Evolutionary conservation across 345 rosid genomes (phyloP), one percentile per base, ranked within the genome.

Genomic region (Syzygium aqueum): DNA sequence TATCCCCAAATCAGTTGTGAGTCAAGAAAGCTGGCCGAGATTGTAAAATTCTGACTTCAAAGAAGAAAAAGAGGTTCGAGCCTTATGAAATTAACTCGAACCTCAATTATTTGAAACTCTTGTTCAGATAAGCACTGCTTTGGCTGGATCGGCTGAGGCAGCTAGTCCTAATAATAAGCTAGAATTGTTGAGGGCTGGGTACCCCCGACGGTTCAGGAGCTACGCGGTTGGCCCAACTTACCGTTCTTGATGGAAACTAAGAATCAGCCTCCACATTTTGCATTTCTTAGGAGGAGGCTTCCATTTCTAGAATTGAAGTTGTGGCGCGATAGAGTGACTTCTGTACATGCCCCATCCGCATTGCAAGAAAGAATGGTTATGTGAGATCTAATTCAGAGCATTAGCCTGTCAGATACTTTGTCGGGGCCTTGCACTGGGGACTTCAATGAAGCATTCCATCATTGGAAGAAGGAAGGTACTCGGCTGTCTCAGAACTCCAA

Each of bases 151-250:
- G 28, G 63, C 61, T 57, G 28, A 57, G 15, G 63, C 63, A 57
- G n/a, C 30, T 59, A 59, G 16, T 27, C 28, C 65, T 11, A 25
- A 25, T 59, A 25, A 27, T 23, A 59, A 59, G 65, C 8, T 27
- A 28, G 30, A 25, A 59, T 3, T 25, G 7, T 59, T 8, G 0
- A 59, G 15, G 0, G 7, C 13, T 25, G 65, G 65, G 14, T 59
- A 59, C 30, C 30, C 65, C 61, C 11, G 15, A 59, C 16, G 1
- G 27, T 59, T 59, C 28, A 59, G 11, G 65, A 27, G 30, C 65
- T 27, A 27, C 12, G 15, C 0, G 1, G 65, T 5, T 59, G 30
- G 65, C 16, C 30, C 65, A 25, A 0, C 16, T 0, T 59, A 59
- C n/a, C 0, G 28, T 59, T 59, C 28, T 59, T 5, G 30, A 59